These are phyloP conservation scores for Dipodascus geniculatus DNA, from an alignment of 805 yeast genomes.

Conservation along the genomic window DNA sequence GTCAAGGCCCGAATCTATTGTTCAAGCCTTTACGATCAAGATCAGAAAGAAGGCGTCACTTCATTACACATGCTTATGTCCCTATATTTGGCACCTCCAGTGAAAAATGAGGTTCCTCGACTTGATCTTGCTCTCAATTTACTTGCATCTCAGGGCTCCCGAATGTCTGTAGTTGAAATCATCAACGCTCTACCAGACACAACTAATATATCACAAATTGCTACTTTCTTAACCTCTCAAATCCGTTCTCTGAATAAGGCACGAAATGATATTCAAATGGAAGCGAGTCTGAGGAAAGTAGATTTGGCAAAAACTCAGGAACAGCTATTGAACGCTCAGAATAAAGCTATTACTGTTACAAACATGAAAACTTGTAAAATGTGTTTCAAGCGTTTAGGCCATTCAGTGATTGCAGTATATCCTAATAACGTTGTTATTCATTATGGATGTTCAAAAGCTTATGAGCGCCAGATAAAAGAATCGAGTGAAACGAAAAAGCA, in stretches of 20 bases:
- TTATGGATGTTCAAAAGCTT: constrained; percentile 38
- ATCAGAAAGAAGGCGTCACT: constrained; percentile 29
- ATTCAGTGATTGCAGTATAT: constrained; percentile 39
- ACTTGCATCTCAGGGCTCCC: constrained; percentile 34
- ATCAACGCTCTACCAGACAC: constrained; percentile 41
- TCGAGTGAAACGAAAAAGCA: constrained; percentile 1
- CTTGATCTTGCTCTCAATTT: constrained; percentile 29
- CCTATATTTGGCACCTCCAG: constrained; percentile 20
- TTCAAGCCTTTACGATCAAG: constrained; percentile 31
- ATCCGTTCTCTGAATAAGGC: constrained; percentile 31
- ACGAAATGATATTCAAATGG: constrained; percentile 31
- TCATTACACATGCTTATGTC: constrained; percentile 42
- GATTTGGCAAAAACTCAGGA: constrained; percentile 38
- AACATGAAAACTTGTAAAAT: constrained; percentile 41
- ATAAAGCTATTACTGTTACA: constrained; percentile 28
- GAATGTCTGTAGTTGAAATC: constrained; percentile 35
- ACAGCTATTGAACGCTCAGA: constrained; percentile 29
- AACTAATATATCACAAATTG: constrained; percentile 34
- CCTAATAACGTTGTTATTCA: constrained; percentile 39
- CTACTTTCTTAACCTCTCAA: constrained; percentile 34
- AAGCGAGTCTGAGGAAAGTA: constrained; percentile 41
- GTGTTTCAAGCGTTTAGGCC: constrained; percentile 47
- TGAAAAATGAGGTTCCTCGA: constrained; percentile 22
- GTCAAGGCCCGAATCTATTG: constrained; percentile 53
- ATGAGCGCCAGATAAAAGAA: constrained; percentile 9